Conservation (phyloP, 1,284 basidiomycete species). For the Austroboletus niveus region DNA sequence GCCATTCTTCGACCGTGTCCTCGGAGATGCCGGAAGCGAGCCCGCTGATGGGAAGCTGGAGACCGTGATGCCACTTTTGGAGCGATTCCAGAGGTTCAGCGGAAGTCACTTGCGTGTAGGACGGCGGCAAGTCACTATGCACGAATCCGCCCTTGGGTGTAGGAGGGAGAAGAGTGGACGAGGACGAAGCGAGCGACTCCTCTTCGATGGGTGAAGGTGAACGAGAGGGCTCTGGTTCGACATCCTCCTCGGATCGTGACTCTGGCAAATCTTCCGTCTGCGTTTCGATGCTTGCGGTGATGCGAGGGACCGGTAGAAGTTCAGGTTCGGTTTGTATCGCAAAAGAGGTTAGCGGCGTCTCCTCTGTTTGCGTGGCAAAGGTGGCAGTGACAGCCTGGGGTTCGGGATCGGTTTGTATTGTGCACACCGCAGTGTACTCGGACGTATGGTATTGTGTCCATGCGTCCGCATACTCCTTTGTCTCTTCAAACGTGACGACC, state of each 20-base stretch:
- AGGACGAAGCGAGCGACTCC: constrained; percentile 64
- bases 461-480: constrained; percentile 68
- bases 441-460: constrained; percentile 62
- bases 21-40: constrained; percentile 55
- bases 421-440: constrained; percentile 41
- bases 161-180: constrained; percentile 64
- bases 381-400: constrained; percentile 21
- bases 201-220: constrained; percentile 42
- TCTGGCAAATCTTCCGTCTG: constrained; percentile 58
- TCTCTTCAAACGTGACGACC: constrained; percentile 57
- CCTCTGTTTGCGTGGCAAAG: constrained; percentile 33
- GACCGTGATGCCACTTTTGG: constrained; percentile 65
- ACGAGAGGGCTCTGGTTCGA: constrained; percentile 34
- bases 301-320: constrained; percentile 29
- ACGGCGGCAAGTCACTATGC: constrained; percentile 60
- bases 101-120: constrained; percentile 58
- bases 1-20: constrained; percentile 68
- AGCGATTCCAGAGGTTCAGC: constrained; percentile 57
- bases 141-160: constrained; percentile 52
- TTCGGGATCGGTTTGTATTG: constrained; percentile 40
- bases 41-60: constrained; percentile 55
- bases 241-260: constrained; percentile 23
- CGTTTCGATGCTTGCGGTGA: constrained; percentile 49
- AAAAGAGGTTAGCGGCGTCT: constrained; percentile 11
- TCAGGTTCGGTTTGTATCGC: constrained; percentile 36